Percentiles rank a stretch among this genome's conserved stretches.
Conservation (phyloP, 257 asterid species). For the Petunia secreta region DNA sequence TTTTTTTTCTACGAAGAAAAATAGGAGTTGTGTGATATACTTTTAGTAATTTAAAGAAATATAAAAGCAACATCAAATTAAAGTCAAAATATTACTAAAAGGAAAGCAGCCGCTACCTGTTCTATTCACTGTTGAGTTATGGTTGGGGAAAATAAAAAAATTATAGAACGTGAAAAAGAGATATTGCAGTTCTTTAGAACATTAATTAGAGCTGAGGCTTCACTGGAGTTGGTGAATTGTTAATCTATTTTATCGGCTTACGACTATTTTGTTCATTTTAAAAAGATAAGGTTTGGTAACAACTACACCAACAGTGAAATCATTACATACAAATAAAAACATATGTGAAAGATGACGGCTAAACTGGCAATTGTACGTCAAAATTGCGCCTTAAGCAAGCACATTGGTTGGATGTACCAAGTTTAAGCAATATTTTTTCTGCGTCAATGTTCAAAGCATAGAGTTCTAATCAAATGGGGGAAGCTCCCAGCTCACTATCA, state of each 20-base stretch:
- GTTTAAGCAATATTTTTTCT: neutral
- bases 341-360: neutral
- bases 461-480: too few species aligned
- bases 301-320: conserved; percentile 1
- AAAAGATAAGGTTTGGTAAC: conserved; percentile 2
- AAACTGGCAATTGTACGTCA: conserved; percentile 1
- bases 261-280: neutral
- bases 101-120: too few species aligned
- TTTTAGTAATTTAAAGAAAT: too few species aligned
- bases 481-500: too few species aligned
- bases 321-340: neutral
- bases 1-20: too few species aligned
- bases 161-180: neutral
- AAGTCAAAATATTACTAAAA: too few species aligned
- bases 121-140: too few species aligned
- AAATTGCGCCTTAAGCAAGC: neutral
- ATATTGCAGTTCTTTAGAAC: neutral
- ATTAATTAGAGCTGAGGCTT: neutral
- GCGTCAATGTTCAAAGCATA: too few species aligned
- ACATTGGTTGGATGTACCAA: conserved; percentile 8
- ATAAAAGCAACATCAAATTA: too few species aligned
- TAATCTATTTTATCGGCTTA: neutral
- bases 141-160: too few species aligned
- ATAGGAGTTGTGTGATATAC: too few species aligned
- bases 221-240: neutral